Percentiles rank a stretch among this genome's conserved stretches.
phyloP scores from a whole-genome alignment of 352 stramenopile genomes.

The Stramenopiles sp. region DNA sequence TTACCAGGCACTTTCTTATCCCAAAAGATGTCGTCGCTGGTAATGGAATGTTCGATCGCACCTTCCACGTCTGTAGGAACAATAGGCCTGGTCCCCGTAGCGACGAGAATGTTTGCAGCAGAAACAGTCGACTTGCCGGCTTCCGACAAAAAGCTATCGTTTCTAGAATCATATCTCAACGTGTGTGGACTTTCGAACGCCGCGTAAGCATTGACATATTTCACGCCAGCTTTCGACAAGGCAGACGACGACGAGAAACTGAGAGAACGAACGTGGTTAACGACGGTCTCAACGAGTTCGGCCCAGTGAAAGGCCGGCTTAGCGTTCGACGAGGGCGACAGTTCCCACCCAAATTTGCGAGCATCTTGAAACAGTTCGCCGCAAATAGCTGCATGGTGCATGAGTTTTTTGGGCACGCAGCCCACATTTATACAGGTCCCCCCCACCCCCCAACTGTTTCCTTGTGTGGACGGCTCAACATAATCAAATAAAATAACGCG shows the following conservation, averaged over 20 bases:
- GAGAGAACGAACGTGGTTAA: conserved; percentile 88
- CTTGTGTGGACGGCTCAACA: conserved; percentile 60
- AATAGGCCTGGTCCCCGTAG: conserved; percentile 18
- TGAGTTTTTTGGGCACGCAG: conserved; percentile 98
- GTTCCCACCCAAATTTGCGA: conserved; percentile 59
- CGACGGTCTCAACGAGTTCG: conserved; percentile 67
- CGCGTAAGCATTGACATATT: conserved; percentile 56
- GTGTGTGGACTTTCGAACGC: conserved; percentile 31
- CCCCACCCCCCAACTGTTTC: conserved; percentile 67
- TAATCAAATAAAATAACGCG: conserved; percentile 89
- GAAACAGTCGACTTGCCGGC: conserved; percentile 14
- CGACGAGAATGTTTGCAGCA: conserved; percentile 18
- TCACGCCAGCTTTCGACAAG: conserved; percentile 77
- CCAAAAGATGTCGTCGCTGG: conserved; percentile 56
- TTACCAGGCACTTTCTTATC: conserved; percentile 52
- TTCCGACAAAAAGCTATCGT: conserved; percentile 47
- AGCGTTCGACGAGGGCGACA: conserved; percentile 19
- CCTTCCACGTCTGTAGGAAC: conserved; percentile 17
- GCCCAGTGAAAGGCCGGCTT: conserved; percentile 59
- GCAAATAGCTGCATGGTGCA: conserved; percentile 82
- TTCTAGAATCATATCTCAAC: conserved; percentile 63
- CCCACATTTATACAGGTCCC: conserved; percentile 97
- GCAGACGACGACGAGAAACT: conserved; percentile 73
- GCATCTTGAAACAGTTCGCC: conserved; percentile 62
- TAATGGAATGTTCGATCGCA: conserved; percentile 21